Evolutionary conservation across 2,329 filamentous ascomycete species (phyloP).

Genomic region (Fusarium longipes): DNA sequence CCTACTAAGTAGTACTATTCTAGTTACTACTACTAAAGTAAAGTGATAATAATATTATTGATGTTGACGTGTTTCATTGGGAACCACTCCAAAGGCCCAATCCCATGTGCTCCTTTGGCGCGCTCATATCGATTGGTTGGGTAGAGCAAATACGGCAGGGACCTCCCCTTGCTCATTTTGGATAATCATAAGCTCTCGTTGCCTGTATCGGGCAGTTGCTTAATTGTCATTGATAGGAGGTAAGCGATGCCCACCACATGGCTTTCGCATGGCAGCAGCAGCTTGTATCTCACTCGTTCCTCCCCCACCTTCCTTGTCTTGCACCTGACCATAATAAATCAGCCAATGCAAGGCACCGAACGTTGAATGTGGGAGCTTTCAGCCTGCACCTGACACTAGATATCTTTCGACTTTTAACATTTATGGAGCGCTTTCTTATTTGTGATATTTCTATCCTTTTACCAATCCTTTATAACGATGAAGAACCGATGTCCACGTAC

Average conservation of each 20-base stretch:
- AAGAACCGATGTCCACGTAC: background rate
- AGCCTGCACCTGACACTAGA: background rate
- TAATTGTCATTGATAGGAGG: background rate
- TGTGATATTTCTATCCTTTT: background rate
- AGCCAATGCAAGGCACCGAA: constrained; percentile 10
- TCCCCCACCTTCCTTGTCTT: background rate
- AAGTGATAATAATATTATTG: background rate
- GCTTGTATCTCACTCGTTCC: constrained; percentile 13
- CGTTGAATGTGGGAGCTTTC: background rate
- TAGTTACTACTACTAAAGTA: background rate
- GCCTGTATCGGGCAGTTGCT: background rate
- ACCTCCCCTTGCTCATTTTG: constrained; percentile 1
- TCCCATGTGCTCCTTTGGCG: constrained; percentile 31
- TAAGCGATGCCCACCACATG: constrained; percentile 13
- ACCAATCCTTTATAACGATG: background rate
- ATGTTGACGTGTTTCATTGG: constrained; percentile 16
- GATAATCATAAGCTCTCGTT: background rate
- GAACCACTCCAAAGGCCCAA: constrained; percentile 29
- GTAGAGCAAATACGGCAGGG: constrained; percentile 14
- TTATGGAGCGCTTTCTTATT: background rate
- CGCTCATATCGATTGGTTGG: constrained; percentile 24
- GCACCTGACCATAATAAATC: background rate
- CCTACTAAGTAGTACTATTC: background rate
- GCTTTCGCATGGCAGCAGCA: constrained; percentile 3
- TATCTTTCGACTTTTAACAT: background rate